These are phyloP conservation scores for Clonostachys rhizophaga DNA, from an alignment of 2,329 filamentous ascomycete genomes.

Conservation along the genomic window DNA sequence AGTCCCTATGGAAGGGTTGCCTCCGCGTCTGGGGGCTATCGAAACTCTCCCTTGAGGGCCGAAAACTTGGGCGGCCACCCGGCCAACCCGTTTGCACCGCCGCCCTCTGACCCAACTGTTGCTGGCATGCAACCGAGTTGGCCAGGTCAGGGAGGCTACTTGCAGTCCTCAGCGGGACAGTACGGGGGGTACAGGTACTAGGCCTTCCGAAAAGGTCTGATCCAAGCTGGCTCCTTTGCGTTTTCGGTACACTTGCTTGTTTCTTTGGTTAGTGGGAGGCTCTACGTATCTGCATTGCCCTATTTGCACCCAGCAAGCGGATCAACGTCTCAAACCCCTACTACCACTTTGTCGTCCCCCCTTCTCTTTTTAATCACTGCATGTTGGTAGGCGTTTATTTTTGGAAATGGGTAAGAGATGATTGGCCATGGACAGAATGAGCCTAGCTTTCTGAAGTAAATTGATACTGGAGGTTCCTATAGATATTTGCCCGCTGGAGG, in stretches of 20 bases:
- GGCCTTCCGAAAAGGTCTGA: background rate
- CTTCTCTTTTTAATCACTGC: too few species aligned
- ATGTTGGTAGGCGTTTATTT: too few species aligned
- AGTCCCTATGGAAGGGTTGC: constrained; percentile 42
- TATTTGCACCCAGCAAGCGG: too few species aligned
- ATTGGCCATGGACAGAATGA: too few species aligned
- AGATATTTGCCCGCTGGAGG: too few species aligned
- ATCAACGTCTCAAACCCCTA: too few species aligned
- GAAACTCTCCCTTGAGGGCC: constrained; percentile 46
- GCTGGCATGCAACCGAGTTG: constrained; percentile 15
- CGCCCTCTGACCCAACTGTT: constrained; percentile 13
- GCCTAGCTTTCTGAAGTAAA: too few species aligned
- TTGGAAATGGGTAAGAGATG: too few species aligned
- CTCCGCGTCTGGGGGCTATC: constrained; percentile 36
- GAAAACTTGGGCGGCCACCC: constrained; percentile 21
- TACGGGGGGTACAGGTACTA: constrained; percentile 28
- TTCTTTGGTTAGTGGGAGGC: too few species aligned
- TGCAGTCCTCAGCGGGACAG: constrained; percentile 22
- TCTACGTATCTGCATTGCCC: too few species aligned
- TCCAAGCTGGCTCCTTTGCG: background rate
- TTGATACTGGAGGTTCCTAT: too few species aligned
- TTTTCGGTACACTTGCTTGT: too few species aligned
- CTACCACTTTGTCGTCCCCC: background rate
- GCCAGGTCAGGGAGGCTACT: constrained; percentile 20
- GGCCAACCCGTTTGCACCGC: constrained; percentile 17